Percentiles rank a stretch among this genome's conserved stretches.
These are phyloP conservation scores for Parmelia sp. DNA, from an alignment of 495 filamentous ascomycete genomes.

Conservation along the genomic window DNA sequence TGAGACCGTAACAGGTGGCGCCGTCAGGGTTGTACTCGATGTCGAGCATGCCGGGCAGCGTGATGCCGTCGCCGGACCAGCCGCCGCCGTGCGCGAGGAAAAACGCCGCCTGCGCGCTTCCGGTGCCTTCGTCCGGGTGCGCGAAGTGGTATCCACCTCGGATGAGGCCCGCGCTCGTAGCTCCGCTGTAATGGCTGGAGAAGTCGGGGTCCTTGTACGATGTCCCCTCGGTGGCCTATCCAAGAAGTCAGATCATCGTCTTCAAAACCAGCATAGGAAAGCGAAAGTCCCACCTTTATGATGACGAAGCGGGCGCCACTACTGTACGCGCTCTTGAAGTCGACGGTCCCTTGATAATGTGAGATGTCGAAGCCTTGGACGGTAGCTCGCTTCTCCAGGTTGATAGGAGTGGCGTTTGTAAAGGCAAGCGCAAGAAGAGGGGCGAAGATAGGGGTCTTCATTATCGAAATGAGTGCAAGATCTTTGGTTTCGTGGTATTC, in stretches of 20 bases:
- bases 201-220: slow-evolving; percentile 48
- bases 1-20: slow-evolving; percentile 48
- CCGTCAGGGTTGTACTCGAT: slow-evolving; percentile 49
- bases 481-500: too few species aligned
- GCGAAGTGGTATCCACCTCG: slow-evolving; percentile 62
- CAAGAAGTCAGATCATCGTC: too few species aligned
- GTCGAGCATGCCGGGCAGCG: slow-evolving; percentile 62
- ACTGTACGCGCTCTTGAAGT: slow-evolving; percentile 50
- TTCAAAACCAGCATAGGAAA: too few species aligned
- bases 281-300: slow-evolving; percentile 47
- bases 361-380: slow-evolving; percentile 64
- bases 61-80: slow-evolving; percentile 55
- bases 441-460: neutral
- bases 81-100: slow-evolving; percentile 58
- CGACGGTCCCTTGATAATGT: slow-evolving; percentile 50
- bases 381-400: slow-evolving; percentile 35
- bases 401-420: slow-evolving; percentile 15
- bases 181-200: slow-evolving; percentile 48
- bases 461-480: neutral
- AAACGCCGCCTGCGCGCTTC: slow-evolving; percentile 49
- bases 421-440: slow-evolving; percentile 9
- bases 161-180: slow-evolving; percentile 40
- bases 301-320: slow-evolving; percentile 60
- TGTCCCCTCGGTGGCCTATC: slow-evolving; percentile 55
- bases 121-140: slow-evolving; percentile 41